Evolutionary conservation across 2,329 filamentous ascomycete species (phyloP).

Genomic region (Ceratocystis papillata): DNA sequence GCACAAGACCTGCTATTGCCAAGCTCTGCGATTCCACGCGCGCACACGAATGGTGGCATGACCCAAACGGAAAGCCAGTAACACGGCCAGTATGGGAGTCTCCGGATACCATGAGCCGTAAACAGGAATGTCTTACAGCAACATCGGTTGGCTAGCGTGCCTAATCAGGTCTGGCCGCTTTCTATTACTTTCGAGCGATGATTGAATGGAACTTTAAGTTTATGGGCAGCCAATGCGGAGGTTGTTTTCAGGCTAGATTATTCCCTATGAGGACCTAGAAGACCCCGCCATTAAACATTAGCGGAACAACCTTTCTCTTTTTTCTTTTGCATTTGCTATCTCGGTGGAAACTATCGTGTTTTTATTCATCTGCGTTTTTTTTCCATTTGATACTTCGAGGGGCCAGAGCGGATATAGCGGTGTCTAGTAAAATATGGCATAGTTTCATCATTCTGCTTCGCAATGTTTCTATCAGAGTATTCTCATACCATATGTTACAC

Average conservation of each 20-base stretch:
- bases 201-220: not conserved
- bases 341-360: no score
- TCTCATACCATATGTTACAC: not conserved
- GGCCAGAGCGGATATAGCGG: no score
- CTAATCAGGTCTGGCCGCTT: not conserved
- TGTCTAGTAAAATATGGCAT: no score
- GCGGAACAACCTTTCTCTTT: no score
- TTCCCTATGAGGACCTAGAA: no score
- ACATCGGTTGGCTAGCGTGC: not conserved
- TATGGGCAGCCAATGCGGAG: no score
- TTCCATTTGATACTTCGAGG: no score
- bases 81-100: not conserved
- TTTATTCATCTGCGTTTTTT: no score
- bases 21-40: not conserved
- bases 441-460: no score
- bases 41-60: not conserved
- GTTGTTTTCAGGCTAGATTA: no score
- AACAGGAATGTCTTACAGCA: not conserved
- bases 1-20: not conserved
- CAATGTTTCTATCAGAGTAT: not conserved
- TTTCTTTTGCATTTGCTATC: no score
- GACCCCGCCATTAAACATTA: no score
- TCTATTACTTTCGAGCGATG: not conserved
- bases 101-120: not conserved
- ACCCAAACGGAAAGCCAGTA: not conserved